Base-by-base conservation (phyloP, 257 asterid species). In the Petunia secreta region DNA sequence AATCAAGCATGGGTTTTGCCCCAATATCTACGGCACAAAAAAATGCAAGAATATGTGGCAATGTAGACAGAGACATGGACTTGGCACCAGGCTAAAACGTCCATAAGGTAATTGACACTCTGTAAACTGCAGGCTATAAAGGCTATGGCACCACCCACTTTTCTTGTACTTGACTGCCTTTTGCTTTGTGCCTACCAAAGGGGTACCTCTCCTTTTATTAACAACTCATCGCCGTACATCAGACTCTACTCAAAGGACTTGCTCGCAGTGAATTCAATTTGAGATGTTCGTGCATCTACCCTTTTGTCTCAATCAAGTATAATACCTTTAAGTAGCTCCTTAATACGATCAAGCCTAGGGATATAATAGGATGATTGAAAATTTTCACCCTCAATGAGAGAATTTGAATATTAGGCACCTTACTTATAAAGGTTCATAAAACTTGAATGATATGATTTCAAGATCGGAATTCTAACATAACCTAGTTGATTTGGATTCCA, bases 61-160 rank as follows among this genome's bases (percentile, higher is more conserved):
- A 46, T 16, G 41, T 46, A 46, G 3, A 69, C 77, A 10, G 2
- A 25, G 43, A 69, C 59, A 69, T 9, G 39, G 76, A 16, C 76
- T 44, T 69, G 10, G 38, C 3, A 55, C 75, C 57, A 43, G 65
- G 25, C 59, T 11, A 54, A 54, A 54, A 54, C 59, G 59, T 60
- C 40, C 13, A 60, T 60, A 25, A 8, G 71, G 71, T 25, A 64
- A 64, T 38, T 64, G 73, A 48, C 76, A 69, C 76, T 69, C 76
- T 69, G 41, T 46, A 16, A 16, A 8, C 36, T 46, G 58, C 58
- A 69, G 41, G 9, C n/a, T 69, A 5, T 68, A 25, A 13, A 57
- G 41, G 41, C 55, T 69, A 44, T 46, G 52, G 8, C 25, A 69
- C 55, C 3, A 9, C 76, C 57, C 58, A 46, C 57, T 25, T 68